Evolutionary conservation across 2,329 filamentous ascomycete genomes (phyloP).

Genomic region (Xylariaceae sp.): DNA sequence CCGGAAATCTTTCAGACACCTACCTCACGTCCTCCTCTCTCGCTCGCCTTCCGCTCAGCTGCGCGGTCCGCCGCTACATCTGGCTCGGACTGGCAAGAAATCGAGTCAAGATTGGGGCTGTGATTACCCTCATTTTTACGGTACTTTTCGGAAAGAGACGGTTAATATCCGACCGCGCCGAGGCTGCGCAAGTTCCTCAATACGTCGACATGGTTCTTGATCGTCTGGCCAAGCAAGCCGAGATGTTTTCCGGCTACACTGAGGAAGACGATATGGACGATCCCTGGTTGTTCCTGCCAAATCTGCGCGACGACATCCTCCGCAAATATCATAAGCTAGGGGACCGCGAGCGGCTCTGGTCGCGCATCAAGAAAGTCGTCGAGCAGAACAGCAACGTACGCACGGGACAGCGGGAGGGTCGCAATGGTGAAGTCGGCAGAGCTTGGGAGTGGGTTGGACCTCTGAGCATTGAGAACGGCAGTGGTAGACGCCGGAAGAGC

Average conservation of each 20-base stretch:
- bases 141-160: constrained; percentile 61
- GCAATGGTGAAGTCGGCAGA: constrained; percentile 60
- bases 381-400: constrained; percentile 93
- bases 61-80: constrained; percentile 73
- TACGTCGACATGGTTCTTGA: constrained; percentile 83
- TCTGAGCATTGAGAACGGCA: constrained; percentile 39
- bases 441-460: constrained; percentile 70
- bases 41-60: constrained; percentile 84
- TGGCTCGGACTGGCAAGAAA: constrained; percentile 78
- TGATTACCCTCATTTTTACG: constrained; percentile 48
- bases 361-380: constrained; percentile 75
- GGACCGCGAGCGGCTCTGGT: constrained; percentile 79
- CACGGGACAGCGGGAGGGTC: constrained; percentile 64
- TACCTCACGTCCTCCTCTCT: constrained; percentile 81
- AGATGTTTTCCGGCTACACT: constrained; percentile 65
- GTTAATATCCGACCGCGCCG: constrained; percentile 60
- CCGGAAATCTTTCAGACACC: constrained; percentile 57
- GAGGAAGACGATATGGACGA: constrained; percentile 60
- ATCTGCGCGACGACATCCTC: constrained; percentile 87
- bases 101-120: constrained; percentile 76
- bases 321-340: constrained; percentile 73
- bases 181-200: constrained; percentile 70
- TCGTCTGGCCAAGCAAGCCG: constrained; percentile 77
- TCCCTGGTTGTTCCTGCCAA: constrained; percentile 78
- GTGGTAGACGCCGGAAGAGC: constrained; percentile 47